Base-by-base conservation (phyloP, 805 yeast genomes). In the Candida odintsovae region DNA sequence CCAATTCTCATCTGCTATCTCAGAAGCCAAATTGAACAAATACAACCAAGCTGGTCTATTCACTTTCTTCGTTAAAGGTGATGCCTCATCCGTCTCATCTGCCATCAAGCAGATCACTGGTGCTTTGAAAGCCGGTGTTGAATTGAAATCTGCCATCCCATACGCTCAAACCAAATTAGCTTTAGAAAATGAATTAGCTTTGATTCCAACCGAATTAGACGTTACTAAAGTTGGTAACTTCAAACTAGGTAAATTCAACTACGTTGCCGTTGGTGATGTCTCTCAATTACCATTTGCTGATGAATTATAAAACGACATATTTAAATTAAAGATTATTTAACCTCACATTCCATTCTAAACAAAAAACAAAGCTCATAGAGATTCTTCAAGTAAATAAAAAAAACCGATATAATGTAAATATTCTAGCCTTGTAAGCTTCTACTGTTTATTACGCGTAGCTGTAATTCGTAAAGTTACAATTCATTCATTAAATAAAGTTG, bases 261-360 rank as follows among this genome's bases (percentile, higher is more conserved):
- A 86, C 63, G 94, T 84, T 55, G 97, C 94, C 53, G 83, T 88
- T 52, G 99, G 98, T 71, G 84, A 89, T 68, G 80, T 84, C 51
- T 83, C 82, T 64, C 81, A 80, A 55, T 80, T 92, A 72, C 97
- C 99, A 62, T 86, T 75, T 68, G 83, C 85, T 61, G 90, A 86
- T 68, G 97, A 94, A 74, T 83, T 92, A 71, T 86, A 85, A 67
- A 44, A 33, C 13, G 36, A 33, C 36, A 31, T 31, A 23, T 26
- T n/a, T 22, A 21, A 15, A 38, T 18, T 21, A 25, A 23, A 23
- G 19, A 15, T 33, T 33, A 33, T 33, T 33, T 33, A 16, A 33
- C 22, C 28, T 23, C 26, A 38, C 40, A 19, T 39, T 26, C 41
- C 41, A 33, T 33, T 33, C 41, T 13, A 26, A 25, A 23, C 7